Conservation (phyloP, 192 early-diverging fungal genomes). For the Pilaira anomala region DNA sequence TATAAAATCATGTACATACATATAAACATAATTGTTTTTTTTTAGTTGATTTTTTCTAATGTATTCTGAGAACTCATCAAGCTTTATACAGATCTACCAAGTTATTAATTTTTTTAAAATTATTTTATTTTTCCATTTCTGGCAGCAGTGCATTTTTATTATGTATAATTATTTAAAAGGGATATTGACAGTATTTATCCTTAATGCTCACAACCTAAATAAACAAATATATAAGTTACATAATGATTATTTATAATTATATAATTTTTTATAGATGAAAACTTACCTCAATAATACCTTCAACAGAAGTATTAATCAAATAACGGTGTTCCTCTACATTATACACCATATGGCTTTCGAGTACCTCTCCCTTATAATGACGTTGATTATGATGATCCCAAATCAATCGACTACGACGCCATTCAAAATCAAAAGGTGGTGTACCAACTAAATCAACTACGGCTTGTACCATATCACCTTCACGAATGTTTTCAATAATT, state of each 20-base stretch:
- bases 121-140: background rate
- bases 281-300: conserved; percentile 40
- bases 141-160: background rate
- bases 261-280: background rate
- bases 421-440: conserved; percentile 47
- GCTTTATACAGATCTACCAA: no score
- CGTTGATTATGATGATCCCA: conserved; percentile 29
- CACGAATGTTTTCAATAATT: conserved; percentile 40
- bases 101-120: conserved; percentile 3
- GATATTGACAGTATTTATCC: conserved; percentile 37
- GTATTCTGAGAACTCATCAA: no score
- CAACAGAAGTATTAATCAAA: conserved; percentile 37
- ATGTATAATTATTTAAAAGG: conserved; percentile 12
- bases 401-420: conserved; percentile 39
- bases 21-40: no score
- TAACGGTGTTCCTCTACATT: conserved; percentile 34
- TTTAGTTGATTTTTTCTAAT: no score
- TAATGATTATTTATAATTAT: background rate
- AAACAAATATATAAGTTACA: background rate
- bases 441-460: conserved; percentile 43
- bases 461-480: conserved; percentile 45
- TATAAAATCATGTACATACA: background rate
- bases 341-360: conserved; percentile 39
- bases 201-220: conserved; percentile 30
- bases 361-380: conserved; percentile 33